Evolutionary conservation across 306 rosid genomes (phyloP).

Genomic region (Cyclanthera cordifolia): DNA sequence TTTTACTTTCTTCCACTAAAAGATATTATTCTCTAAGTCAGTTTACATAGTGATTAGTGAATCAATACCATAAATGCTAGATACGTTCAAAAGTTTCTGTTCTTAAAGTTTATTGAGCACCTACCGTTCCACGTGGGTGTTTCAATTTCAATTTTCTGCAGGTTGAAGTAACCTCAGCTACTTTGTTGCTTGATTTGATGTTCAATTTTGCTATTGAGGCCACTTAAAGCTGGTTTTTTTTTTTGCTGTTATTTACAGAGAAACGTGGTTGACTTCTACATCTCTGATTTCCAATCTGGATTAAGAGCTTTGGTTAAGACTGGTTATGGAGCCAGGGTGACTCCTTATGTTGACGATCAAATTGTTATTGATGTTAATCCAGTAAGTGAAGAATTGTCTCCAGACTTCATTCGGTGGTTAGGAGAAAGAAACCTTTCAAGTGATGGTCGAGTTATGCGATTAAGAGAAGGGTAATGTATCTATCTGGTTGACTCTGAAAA

Average conservation of each 20-base stretch:
- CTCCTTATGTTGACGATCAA: conserved; percentile 82
- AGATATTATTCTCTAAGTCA: not conserved
- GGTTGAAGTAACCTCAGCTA: too few relatives aligned
- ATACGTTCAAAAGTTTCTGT: not conserved
- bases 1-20: too few relatives aligned
- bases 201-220: not conserved
- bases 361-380: conserved; percentile 54
- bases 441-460: conserved; percentile 65
- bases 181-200: conserved; percentile 3
- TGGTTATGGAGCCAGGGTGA: conserved; percentile 82
- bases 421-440: conserved; percentile 80
- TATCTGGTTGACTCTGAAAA: too few relatives aligned
- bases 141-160: too few relatives aligned
- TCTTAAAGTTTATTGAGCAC: not conserved
- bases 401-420: conserved; percentile 76
- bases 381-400: conserved; percentile 59
- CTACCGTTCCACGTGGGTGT: too few relatives aligned
- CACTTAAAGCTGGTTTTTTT: not conserved
- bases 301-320: conserved; percentile 94
- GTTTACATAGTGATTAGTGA: not conserved
- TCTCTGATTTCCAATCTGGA: conserved; percentile 98
- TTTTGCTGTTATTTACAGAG: conserved; percentile 42
- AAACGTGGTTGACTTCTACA: conserved; percentile 90
- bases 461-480: conserved; percentile 72
- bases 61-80: not conserved